Conservation (phyloP, 352 stramenopile genomes). For the Globisporangium splendens region DNA sequence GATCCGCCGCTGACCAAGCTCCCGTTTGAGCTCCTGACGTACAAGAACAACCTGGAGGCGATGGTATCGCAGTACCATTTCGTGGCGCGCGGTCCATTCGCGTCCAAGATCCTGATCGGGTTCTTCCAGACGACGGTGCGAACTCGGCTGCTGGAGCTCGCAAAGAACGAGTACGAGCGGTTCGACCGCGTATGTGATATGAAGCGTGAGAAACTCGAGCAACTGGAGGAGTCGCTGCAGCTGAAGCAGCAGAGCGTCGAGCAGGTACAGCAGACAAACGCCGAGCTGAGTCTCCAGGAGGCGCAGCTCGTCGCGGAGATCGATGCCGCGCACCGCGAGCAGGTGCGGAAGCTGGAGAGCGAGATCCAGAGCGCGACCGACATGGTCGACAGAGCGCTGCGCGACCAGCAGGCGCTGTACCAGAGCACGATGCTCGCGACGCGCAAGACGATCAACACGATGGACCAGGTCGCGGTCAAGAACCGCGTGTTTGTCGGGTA, state of each 20-base stretch:
- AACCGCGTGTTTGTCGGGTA: constrained; percentile 66
- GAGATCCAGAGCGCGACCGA: constrained; percentile 34
- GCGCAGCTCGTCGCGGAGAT: constrained; percentile 41
- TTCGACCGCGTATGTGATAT: constrained; percentile 50
- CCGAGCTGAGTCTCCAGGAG: constrained; percentile 50
- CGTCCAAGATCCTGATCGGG: constrained; percentile 41
- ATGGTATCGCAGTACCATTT: constrained; percentile 82
- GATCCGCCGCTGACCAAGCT: constrained; percentile 38
- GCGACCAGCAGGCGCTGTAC: constrained; percentile 63
- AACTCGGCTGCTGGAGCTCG: constrained; percentile 38
- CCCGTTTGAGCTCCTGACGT: constrained; percentile 65
- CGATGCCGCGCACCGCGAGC: constrained; percentile 34
- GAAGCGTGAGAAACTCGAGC: constrained; percentile 42
- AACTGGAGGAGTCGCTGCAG: constrained; percentile 47
- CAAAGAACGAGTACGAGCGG: constrained; percentile 54
- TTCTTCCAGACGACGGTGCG: constrained; percentile 60
- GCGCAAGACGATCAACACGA: constrained; percentile 71
- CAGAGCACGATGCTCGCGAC: constrained; percentile 78
- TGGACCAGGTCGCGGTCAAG: constrained; percentile 63
- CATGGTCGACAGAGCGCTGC: constrained; percentile 45
- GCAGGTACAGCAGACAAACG: constrained; percentile 40
- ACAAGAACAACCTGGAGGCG: constrained; percentile 76
- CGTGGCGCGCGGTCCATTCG: constrained; percentile 50
- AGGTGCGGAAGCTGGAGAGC: constrained; percentile 33
- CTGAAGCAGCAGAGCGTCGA: constrained; percentile 43